phyloP scores from a whole-genome alignment of 495 filamentous ascomycete genomes.

The Melanomma pulvis-pyrius region DNA sequence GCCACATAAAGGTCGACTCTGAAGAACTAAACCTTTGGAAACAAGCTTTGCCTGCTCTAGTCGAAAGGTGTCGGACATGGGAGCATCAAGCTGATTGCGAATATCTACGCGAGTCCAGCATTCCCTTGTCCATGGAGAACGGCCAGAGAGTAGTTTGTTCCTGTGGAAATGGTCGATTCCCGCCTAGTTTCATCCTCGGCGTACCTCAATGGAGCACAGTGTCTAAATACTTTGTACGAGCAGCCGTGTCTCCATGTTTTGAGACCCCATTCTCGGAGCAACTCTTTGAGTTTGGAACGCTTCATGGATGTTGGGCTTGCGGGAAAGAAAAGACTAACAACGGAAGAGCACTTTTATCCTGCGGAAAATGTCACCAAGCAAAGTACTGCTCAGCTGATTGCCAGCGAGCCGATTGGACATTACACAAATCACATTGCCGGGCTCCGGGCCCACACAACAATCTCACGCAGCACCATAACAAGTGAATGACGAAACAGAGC shows the following conservation, averaged over 20 bases:
- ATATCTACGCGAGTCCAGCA: slow-evolving; percentile 11
- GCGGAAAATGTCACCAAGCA: background rate
- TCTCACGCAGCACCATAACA: too few species aligned
- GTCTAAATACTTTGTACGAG: background rate
- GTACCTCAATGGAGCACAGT: background rate
- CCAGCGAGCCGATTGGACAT: background rate
- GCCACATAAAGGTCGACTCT: too few species aligned
- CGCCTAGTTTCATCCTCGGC: background rate
- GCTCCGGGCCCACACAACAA: too few species aligned
- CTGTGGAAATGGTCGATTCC: background rate
- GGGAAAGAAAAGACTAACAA: background rate
- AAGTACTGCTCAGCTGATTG: background rate
- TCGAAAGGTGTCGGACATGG: too few species aligned
- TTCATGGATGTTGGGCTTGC: background rate
- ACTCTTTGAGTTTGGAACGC: background rate
- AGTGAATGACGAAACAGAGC: too few species aligned
- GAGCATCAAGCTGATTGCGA: too few species aligned
- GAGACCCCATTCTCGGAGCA: background rate
- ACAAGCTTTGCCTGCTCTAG: too few species aligned
- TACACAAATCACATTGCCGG: background rate
- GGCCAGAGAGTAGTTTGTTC: background rate
- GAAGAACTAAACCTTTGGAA: too few species aligned
- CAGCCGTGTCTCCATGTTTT: background rate
- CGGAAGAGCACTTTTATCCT: background rate
- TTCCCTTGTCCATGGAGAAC: background rate